Base-by-base conservation (phyloP, 495 filamentous ascomycete species). In the Trichocladium uniseriatum region DNA sequence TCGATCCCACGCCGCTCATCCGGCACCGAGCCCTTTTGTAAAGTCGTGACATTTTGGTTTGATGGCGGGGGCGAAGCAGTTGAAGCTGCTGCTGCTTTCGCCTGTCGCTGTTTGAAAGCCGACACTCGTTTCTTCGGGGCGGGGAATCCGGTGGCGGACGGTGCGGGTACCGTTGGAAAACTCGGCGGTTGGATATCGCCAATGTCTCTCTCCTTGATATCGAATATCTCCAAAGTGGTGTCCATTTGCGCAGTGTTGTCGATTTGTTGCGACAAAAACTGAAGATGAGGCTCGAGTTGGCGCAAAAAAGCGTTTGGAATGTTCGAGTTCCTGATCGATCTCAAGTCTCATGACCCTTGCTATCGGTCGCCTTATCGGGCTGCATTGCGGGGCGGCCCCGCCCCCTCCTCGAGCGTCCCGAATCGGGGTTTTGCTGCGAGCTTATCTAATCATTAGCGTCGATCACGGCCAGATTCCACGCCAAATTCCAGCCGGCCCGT, bases 41-140 rank as follows among this genome's bases (percentile, higher is more conserved):
- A 16, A 1, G 32, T 8, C n/a, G 13, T 29, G 16, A 24, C 29
- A 38, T 45, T 16, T 27, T 27, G 11, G 9, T 13, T 16, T 28
- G 39, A 10, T 11, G 31, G 43, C 2, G 43, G 37, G 22, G 40
- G 31, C 9, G 45, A 18, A 15, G 38, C 21, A 14, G 27, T 19
- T 15, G 24, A 3, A 27, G 24, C 24, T 27, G 24, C 24, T 27
- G 38, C 16, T 11, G 49, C 10, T 28, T 53, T 40, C 0, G 53
- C 59, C 18, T 74, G 69, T 50, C 75, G 71, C 56, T 78, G 80
- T 56, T 87, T 89, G 74, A 95, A 95, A 24, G 82, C 76, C 6
- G 88, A 94, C 0, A 66, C 69, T 35, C 91, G 82, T 58, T 84
- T 90, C 59, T 84, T 90, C 68, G 86, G 90, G 37, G 78, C 79